Conservation (phyloP, 2,329 filamentous ascomycete species). For the Coniochaeta prunicola region DNA sequence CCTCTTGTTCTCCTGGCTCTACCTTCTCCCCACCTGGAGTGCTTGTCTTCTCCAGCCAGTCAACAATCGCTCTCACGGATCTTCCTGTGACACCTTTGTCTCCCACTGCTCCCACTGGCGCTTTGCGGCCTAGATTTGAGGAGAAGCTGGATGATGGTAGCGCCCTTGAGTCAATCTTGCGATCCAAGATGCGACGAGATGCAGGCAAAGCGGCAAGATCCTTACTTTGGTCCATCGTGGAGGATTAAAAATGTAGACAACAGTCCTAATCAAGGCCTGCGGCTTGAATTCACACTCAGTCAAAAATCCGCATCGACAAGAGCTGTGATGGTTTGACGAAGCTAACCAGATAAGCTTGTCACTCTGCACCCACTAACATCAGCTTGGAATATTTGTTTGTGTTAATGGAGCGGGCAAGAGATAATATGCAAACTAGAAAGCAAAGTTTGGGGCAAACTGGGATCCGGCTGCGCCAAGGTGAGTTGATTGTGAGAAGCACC, state of each 20-base stretch:
- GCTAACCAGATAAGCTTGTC: neutral
- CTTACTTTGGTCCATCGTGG: neutral
- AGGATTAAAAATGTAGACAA: neutral
- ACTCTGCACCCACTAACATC: neutral
- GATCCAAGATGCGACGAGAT: conserved; percentile 11
- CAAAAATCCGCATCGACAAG: too few species aligned
- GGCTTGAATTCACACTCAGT: too few species aligned
- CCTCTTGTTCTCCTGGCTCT: conserved; percentile 8
- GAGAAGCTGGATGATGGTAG: conserved; percentile 21
- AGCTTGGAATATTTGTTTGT: neutral
- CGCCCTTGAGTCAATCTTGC: conserved; percentile 14
- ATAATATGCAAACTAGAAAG: neutral
- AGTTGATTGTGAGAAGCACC: neutral
- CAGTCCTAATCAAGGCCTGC: neutral
- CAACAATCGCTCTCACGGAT: conserved; percentile 22
- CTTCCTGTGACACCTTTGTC: conserved; percentile 8
- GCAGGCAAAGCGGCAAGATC: neutral
- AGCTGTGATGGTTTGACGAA: neutral
- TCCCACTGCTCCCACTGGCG: conserved; percentile 6
- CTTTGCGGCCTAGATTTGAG: conserved; percentile 17
- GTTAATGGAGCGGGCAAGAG: neutral
- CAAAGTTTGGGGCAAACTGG: neutral
- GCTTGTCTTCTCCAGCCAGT: conserved; percentile 20
- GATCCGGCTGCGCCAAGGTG: neutral
- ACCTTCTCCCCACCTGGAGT: neutral